These are phyloP conservation scores for Toxicodendron radicans DNA, from an alignment of 345 rosid species.

Conservation along the genomic window DNA sequence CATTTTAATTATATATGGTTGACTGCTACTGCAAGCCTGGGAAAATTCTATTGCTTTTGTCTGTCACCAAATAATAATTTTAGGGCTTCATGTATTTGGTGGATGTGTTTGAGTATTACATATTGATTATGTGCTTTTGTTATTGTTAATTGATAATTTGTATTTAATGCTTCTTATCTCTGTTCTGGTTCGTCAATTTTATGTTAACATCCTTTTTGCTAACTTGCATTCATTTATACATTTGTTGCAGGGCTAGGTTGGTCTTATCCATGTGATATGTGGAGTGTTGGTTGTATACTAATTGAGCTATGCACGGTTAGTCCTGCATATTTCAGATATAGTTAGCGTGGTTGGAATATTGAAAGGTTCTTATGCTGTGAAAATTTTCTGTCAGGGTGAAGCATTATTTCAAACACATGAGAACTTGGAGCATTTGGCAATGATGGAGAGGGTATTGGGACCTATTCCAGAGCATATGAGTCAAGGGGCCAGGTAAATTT, in stretches of 20 bases:
- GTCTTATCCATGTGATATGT: constrained; percentile 84
- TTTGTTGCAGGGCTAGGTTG: constrained; percentile 70
- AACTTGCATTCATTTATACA: neutral
- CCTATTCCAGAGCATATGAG: constrained; percentile 66
- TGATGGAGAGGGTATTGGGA: constrained; percentile 80
- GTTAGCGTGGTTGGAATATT: neutral
- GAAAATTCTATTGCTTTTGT: neutral
- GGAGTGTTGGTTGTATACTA: constrained; percentile 86
- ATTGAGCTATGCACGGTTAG: constrained; percentile 74
- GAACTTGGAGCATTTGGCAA: constrained; percentile 82
- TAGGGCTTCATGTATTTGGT: neutral
- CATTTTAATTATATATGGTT: neutral
- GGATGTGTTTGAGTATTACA: neutral
- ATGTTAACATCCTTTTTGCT: neutral
- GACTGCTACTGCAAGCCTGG: neutral
- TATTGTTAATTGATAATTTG: neutral
- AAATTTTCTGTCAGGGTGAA: constrained; percentile 51
- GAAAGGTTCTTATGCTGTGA: constrained; percentile 9
- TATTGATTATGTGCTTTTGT: constrained; percentile 5
- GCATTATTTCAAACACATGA: constrained; percentile 85
- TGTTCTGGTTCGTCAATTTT: neutral
- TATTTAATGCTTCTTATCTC: neutral
- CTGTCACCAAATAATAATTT: neutral
- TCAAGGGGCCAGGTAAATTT: constrained; percentile 47
- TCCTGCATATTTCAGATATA: neutral